phyloP scores from a whole-genome alignment of 2,329 filamentous ascomycete genomes.

The Triangularia verruculosa region DNA sequence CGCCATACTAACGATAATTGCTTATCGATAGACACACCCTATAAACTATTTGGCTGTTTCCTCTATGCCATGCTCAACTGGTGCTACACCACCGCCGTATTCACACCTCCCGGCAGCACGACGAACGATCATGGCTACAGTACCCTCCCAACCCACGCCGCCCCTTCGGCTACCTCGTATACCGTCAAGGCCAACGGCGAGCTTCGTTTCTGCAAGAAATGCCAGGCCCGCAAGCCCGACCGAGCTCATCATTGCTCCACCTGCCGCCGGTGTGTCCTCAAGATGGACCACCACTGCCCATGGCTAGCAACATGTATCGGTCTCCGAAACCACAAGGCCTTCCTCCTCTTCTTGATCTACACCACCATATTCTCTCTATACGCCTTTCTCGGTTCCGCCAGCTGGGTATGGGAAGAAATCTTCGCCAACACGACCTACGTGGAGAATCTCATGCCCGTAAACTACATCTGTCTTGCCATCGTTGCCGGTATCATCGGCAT shows the following conservation, averaged over 20 bases:
- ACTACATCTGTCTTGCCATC: conserved; percentile 84
- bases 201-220: conserved; percentile 94
- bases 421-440: conserved; percentile 67
- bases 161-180: conserved; percentile 66
- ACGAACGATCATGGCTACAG: conserved; percentile 69
- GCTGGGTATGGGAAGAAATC: conserved; percentile 85
- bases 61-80: conserved; percentile 80
- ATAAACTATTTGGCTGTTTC: conserved; percentile 62
- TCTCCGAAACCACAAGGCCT: conserved; percentile 91
- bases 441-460: conserved; percentile 79
- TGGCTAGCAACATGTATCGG: conserved; percentile 97
- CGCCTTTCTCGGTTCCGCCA: conserved; percentile 70
- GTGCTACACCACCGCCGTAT: conserved; percentile 90
- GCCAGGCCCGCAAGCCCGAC: conserved; percentile 89
- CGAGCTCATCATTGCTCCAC: conserved; percentile 96
- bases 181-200: conserved; percentile 92
- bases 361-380: conserved; percentile 82
- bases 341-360: conserved; percentile 88
- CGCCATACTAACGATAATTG: background rate
- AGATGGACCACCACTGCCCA: conserved; percentile 99
- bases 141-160: conserved; percentile 71
- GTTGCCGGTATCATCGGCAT: conserved; percentile 87
- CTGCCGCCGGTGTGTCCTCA: conserved; percentile 89
- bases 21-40: conserved; percentile 44
- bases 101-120: conserved; percentile 79